Conservation (phyloP, 192 early-diverging fungal species). For the Coemansia sp. region DNA sequence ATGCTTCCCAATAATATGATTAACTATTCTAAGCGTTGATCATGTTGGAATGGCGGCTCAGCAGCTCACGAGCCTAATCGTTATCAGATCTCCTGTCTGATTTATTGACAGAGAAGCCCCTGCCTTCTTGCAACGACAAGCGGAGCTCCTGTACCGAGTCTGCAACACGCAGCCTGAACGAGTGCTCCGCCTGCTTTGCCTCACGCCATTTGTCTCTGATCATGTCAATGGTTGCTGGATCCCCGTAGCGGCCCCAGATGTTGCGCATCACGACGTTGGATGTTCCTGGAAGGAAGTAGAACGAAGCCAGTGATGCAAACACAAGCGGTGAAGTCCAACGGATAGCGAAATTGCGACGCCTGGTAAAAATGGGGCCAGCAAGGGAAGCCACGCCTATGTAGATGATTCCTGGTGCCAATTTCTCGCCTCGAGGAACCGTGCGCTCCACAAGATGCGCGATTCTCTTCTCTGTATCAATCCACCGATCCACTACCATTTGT, state of each 20-base stretch:
- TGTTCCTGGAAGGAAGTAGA: constrained; percentile 49
- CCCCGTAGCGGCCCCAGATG: constrained; percentile 52
- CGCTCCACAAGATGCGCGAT: constrained; percentile 9
- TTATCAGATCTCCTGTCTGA: no score
- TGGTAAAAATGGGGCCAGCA: constrained; percentile 52
- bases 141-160: constrained; percentile 35
- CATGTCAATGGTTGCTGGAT: constrained; percentile 26
- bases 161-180: neutral
- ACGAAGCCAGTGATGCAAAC: constrained; percentile 36
- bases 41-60: no score
- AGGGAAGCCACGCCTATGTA: constrained; percentile 49
- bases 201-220: neutral
- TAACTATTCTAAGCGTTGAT: no score
- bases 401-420: constrained; percentile 36
- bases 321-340: constrained; percentile 43
- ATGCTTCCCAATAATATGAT: no score
- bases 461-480: constrained; percentile 25
- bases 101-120: no score
- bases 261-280: constrained; percentile 36
- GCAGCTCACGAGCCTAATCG: no score
- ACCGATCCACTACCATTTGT: constrained; percentile 19
- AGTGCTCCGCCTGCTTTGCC: neutral
- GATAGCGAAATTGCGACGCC: constrained; percentile 36
- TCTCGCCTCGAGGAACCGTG: constrained; percentile 44
- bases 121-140: constrained; percentile 37